Percentiles rank a stretch among this genome's conserved stretches.
phyloP scores from a whole-genome alignment of 2,329 filamentous ascomycete genomes.

The Epichloe typhina region DNA sequence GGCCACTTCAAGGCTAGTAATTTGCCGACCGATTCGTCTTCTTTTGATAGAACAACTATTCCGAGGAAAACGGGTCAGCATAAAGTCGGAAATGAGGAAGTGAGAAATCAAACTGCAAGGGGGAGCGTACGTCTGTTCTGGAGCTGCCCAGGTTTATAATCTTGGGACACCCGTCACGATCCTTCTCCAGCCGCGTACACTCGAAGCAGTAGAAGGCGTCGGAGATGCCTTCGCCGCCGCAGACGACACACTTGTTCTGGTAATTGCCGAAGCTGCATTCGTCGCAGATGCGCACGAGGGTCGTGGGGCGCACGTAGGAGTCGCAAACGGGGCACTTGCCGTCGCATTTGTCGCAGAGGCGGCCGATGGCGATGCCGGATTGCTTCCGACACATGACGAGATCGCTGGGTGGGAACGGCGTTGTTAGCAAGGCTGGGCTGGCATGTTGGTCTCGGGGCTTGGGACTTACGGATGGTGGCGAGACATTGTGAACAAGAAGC shows the following conservation, averaged over 20 bases:
- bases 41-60: conserved; percentile 50
- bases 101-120: background rate
- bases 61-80: conserved; percentile 1
- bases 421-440: conserved; percentile 12
- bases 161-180: conserved; percentile 94
- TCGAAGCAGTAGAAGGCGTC: conserved; percentile 99
- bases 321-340: conserved; percentile 99
- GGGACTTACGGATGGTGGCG: conserved; percentile 75
- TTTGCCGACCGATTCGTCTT: conserved; percentile 47
- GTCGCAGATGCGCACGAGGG: conserved; percentile 95
- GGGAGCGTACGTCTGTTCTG: conserved; percentile 66
- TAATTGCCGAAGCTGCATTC: conserved; percentile 99
- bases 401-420: conserved; percentile 43
- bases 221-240: conserved; percentile 93
- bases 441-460: background rate
- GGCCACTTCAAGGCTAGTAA: conserved; percentile 38
- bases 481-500: conserved; percentile 47
- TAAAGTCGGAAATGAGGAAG: background rate
- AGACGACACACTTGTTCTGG: conserved; percentile 99
- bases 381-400: conserved; percentile 99
- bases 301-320: conserved; percentile 95
- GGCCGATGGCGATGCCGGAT: conserved; percentile 91
- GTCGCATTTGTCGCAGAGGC: conserved; percentile 99
- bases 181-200: conserved; percentile 92
- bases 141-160: conserved; percentile 97